Evolutionary conservation across 495 filamentous ascomycete genomes (phyloP), one percentile per base, ranked within the genome.

Genomic region (Lophiotrema nucula): DNA sequence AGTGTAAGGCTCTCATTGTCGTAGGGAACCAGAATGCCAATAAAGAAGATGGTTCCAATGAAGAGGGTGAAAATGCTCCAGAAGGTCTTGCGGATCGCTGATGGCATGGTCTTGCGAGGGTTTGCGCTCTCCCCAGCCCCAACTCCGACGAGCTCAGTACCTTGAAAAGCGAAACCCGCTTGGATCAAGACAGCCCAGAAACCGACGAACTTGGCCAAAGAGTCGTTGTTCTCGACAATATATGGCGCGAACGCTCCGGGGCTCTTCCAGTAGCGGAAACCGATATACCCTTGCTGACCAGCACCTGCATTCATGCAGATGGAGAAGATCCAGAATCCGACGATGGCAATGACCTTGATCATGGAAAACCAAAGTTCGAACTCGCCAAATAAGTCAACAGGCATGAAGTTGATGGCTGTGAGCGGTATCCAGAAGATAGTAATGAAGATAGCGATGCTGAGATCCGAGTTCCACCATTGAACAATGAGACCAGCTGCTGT

Each of bases 391-490:
- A 63, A 24, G 26, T 60, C 39, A 3, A 68, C 66, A 18, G 63
- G 53, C 13, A 66, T 16, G 43, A 60, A 63, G 38, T 68, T 68
- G 23, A 66, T 15, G 2, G 38, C n/a, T 6, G 63, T 66, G 19
- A 68, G 47, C 2, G 63, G 56, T 2, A 66, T 51, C 62, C 57
- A 63, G 42, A 68, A 66, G 28, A 61, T 61, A 25, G 62, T 58
- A 52, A 66, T 61, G 52, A 60, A 67, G 42, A 66, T 60, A n/a
- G 64, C 70, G 28, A 71, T 67, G 48, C 66, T 68, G 16, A 72
- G 51, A 13, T 49, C 27, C 1, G 48, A 23, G 16, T 56, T 58
- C 66, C 66, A 68, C 49, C 65, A 68, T 25, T 66, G 58, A 21
- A 68, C 60, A 16, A 68, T 58, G 16, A 68, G 44, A 12, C 62